These are phyloP conservation scores for Annulohypoxylon stygium DNA, from an alignment of 495 filamentous ascomycete genomes.

Conservation along the genomic window DNA sequence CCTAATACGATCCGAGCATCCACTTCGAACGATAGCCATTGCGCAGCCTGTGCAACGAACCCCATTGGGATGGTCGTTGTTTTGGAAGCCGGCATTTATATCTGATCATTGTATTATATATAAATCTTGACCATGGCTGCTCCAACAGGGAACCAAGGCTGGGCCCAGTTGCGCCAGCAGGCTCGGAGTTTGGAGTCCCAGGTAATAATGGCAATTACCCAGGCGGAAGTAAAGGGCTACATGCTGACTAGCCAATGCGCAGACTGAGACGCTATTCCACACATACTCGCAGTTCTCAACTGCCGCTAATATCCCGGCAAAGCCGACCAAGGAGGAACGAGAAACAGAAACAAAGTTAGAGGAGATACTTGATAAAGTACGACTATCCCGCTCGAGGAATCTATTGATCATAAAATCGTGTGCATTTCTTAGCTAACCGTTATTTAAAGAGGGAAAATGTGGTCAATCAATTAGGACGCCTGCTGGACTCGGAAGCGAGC, in stretches of 20 bases:
- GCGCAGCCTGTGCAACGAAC: slow-evolving; percentile 16
- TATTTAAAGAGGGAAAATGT: slow-evolving; percentile 78
- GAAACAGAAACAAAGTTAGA: slow-evolving; percentile 83
- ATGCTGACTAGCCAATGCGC: slow-evolving; percentile 22
- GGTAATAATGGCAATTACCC: slow-evolving; percentile 63
- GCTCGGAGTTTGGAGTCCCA: slow-evolving; percentile 91
- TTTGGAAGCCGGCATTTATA: slow-evolving; percentile 19
- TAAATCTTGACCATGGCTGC: slow-evolving; percentile 69
- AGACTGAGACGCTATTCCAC: slow-evolving; percentile 95
- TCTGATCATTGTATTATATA: background rate
- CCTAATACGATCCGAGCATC: slow-evolving; percentile 22
- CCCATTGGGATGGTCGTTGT: slow-evolving; percentile 20
- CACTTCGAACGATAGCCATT: slow-evolving; percentile 19
- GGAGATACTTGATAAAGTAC: slow-evolving; percentile 83
- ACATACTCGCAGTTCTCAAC: slow-evolving; percentile 96
- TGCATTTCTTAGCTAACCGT: slow-evolving; percentile 16
- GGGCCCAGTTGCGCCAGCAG: slow-evolving; percentile 96
- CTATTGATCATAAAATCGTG: background rate
- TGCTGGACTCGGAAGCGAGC: slow-evolving; percentile 94
- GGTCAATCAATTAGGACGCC: slow-evolving; percentile 84
- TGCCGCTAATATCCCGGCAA: slow-evolving; percentile 79
- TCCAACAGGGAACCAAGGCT: slow-evolving; percentile 80
- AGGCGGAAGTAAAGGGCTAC: background rate
- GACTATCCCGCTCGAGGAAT: slow-evolving; percentile 30
- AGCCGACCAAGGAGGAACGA: slow-evolving; percentile 87